Percentiles rank a stretch among this genome's conserved stretches.
Conservation (phyloP, 805 yeast species). For the Dipodascus albidus region DNA sequence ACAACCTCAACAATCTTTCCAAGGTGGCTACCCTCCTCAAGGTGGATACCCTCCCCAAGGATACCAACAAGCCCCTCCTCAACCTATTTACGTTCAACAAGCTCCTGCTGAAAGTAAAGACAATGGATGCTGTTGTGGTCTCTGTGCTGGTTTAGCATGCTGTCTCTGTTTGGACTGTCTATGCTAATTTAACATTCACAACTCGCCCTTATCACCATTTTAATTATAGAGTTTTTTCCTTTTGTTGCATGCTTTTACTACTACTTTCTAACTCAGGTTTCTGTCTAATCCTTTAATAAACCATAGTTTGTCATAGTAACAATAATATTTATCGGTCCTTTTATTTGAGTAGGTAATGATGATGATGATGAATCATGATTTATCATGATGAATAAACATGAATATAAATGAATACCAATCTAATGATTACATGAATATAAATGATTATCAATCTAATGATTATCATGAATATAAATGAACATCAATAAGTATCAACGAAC, state of each 20-base stretch:
- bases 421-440: too few relatives aligned
- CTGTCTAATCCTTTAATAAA: background rate
- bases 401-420: too few relatives aligned
- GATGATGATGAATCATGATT: too few relatives aligned
- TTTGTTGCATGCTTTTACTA: slow-evolving; percentile 1
- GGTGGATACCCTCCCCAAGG: slow-evolving; percentile 9
- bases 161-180: slow-evolving; percentile 23
- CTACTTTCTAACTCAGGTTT: background rate
- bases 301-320: background rate
- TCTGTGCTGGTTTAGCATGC: slow-evolving; percentile 25
- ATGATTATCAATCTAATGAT: too few relatives aligned
- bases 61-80: slow-evolving; percentile 19
- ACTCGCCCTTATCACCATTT: background rate
- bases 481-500: too few relatives aligned
- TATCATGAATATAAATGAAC: too few relatives aligned
- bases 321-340: too few relatives aligned
- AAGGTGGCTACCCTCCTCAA: slow-evolving; percentile 10
- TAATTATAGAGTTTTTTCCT: slow-evolving; percentile 12
- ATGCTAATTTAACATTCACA: background rate
- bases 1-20: slow-evolving; percentile 14
- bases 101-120: slow-evolving; percentile 14
- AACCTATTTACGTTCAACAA: slow-evolving; percentile 21
- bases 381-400: too few relatives aligned
- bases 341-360: too few relatives aligned
- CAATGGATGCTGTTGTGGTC: slow-evolving; percentile 24